These are phyloP conservation scores for Talaromyces sp. DNA, from an alignment of 2,329 filamentous ascomycete genomes.

Conservation along the genomic window DNA sequence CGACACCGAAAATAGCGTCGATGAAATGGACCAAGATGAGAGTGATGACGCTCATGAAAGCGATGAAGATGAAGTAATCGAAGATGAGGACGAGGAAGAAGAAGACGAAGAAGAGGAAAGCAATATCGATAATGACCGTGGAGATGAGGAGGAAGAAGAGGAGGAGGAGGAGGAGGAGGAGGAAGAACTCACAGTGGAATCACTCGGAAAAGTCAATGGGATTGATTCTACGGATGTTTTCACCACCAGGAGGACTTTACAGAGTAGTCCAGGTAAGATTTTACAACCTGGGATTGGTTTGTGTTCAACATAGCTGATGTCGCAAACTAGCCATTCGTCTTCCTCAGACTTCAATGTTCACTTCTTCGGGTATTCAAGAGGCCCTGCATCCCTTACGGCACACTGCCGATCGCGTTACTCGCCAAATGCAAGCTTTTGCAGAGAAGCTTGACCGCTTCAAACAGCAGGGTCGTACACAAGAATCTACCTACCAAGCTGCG, in stretches of 20 bases:
- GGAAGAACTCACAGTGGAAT: conserved; percentile 26
- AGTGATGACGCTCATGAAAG: conserved; percentile 41
- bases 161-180: conserved; percentile 26
- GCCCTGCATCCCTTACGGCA: conserved; percentile 60
- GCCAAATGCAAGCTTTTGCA: conserved; percentile 84
- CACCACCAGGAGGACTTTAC: conserved; percentile 10
- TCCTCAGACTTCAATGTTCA: conserved; percentile 35
- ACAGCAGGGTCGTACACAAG: conserved; percentile 49
- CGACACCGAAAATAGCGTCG: conserved; percentile 21
- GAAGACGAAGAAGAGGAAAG: conserved; percentile 2
- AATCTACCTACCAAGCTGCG: conserved; percentile 56
- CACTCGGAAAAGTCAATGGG: conserved; percentile 28
- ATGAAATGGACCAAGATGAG: conserved; percentile 26
- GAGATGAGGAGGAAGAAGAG: conserved; percentile 22
- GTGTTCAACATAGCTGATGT: neutral
- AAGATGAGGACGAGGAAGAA: neutral
- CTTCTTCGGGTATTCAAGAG: conserved; percentile 48
- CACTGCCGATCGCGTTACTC: conserved; percentile 66
- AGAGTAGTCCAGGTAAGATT: conserved; percentile 15
- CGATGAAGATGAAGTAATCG: conserved; percentile 35
- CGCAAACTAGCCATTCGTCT: conserved; percentile 19
- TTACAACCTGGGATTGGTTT: neutral
- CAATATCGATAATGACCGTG: conserved; percentile 22
- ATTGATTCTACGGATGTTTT: conserved; percentile 23
- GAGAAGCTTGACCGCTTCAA: conserved; percentile 74